Evolutionary conservation across 1,139 yeast species (phyloP), one percentile per base, ranked within the genome.

Genomic region (Ogataea hybrid): DNA sequence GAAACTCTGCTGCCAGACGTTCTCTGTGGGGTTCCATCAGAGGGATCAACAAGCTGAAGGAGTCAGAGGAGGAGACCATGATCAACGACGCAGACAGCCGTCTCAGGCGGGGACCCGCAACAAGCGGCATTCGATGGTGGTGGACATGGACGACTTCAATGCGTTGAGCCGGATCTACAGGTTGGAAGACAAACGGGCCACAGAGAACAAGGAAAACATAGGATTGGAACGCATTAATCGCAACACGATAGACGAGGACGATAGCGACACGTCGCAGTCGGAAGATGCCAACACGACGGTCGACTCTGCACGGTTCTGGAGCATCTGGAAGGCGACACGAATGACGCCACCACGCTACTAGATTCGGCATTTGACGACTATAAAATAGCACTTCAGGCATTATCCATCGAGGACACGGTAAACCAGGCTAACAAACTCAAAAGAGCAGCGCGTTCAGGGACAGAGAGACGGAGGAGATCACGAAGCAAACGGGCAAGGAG

Each of bases 21-120:
- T 49, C 54, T 3, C 32, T 50, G 23, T 50, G 54, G 54, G 47
- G 49, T 12, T 39, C 51, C 6, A 37, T 50, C 6, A 44, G 42
- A 32, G 46, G 42, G 18, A 21, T 44, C 16, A 34, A 32, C 31
- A 39, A 43, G 35, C 25, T 33, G 16, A 37, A 37, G 23, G 32
- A 25, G 11, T 12, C 20, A 27, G 37, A 21, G 9, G 41, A 37
- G 4, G 37, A 37, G 6, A 39, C 41, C 38, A 38, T 41, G n/a
- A 18, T 39, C 9, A 33, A 25, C 30, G 34, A 11, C 36, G 37
- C 3, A 29, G 22, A n/a, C 27, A 30, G 17, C 31, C 40, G 14
- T 11, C 25, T n/a, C 11, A n/a, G 4, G 22, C 42, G 14, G 17
- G n/a, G 11, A 6, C 12, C 12, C 20, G 18, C 14, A 38, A 25